Evolutionary conservation across 495 filamentous ascomycete genomes (phyloP).

Genomic region (Pyrenopolyporus hunteri): DNA sequence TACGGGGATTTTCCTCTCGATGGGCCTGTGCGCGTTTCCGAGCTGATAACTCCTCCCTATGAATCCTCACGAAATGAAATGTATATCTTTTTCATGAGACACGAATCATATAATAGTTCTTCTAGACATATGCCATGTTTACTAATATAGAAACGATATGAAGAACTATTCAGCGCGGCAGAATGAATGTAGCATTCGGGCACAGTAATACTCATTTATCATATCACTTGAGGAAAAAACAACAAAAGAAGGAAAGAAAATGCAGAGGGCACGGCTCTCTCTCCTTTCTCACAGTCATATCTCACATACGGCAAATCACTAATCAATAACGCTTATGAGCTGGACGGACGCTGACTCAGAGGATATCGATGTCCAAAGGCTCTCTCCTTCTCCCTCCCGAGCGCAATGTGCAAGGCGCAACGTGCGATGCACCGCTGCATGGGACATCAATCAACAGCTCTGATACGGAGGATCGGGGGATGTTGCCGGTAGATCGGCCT

Average conservation of each 20-base stretch:
- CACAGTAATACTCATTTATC: conserved; percentile 6
- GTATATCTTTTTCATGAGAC: too few relatives aligned
- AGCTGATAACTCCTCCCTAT: too few relatives aligned
- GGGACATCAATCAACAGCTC: not conserved
- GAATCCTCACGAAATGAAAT: too few relatives aligned
- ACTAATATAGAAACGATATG: too few relatives aligned
- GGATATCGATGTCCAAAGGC: conserved; percentile 4
- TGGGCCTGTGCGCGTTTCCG: conserved; percentile 4
- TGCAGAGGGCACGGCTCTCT: not conserved
- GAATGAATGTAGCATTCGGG: not conserved
- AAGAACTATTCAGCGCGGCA: too few relatives aligned
- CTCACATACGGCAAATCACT: conserved; percentile 14
- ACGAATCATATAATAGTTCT: too few relatives aligned
- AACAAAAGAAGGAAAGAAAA: not conserved
- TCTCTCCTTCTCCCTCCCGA: too few relatives aligned
- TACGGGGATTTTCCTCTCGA: not conserved
- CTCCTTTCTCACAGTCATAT: conserved; percentile 7
- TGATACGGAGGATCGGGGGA: conserved; percentile 7
- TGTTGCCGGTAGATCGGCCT: conserved; percentile 23
- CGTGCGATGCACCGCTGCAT: too few relatives aligned
- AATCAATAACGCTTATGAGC: conserved; percentile 19
- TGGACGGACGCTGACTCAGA: conserved; percentile 26
- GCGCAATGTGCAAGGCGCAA: too few relatives aligned
- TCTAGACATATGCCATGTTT: too few relatives aligned
- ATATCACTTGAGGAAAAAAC: too few relatives aligned